Conservation (phyloP, 345 rosid species). For the Gossypium turneri region DNA sequence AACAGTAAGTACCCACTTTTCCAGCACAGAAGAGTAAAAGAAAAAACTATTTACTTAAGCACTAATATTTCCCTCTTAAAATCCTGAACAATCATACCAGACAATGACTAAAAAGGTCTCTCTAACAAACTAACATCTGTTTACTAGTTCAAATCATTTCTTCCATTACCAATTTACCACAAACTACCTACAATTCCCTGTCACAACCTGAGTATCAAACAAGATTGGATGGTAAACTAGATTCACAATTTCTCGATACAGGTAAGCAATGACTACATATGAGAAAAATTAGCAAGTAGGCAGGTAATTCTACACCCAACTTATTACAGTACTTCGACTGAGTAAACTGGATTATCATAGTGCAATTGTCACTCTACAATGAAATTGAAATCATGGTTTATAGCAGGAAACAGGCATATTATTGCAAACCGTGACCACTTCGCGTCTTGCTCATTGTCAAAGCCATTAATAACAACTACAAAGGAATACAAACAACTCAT, state of each 20-base stretch:
- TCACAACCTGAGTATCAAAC: background rate
- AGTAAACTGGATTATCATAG: background rate
- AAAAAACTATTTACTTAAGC: background rate
- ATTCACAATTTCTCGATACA: background rate
- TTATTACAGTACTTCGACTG: background rate
- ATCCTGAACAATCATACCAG: background rate
- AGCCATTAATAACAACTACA: background rate
- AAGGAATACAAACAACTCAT: background rate
- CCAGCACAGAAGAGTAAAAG: background rate
- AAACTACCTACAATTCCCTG: background rate
- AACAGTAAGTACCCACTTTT: background rate
- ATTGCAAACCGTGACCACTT: background rate
- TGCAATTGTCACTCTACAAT: background rate
- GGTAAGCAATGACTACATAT: background rate
- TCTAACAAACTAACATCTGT: background rate
- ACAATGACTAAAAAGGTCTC: background rate
- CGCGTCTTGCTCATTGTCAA: conserved; percentile 3
- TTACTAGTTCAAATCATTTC: background rate
- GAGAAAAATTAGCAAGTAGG: background rate
- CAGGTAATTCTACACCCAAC: background rate
- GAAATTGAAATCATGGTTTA: background rate
- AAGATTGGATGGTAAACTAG: background rate
- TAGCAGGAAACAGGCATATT: background rate
- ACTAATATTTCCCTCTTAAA: background rate
- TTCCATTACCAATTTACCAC: background rate